These are phyloP conservation scores for Gracilaria gracilis DNA, from an alignment of 23 red algal species.

Conservation along the genomic window DNA sequence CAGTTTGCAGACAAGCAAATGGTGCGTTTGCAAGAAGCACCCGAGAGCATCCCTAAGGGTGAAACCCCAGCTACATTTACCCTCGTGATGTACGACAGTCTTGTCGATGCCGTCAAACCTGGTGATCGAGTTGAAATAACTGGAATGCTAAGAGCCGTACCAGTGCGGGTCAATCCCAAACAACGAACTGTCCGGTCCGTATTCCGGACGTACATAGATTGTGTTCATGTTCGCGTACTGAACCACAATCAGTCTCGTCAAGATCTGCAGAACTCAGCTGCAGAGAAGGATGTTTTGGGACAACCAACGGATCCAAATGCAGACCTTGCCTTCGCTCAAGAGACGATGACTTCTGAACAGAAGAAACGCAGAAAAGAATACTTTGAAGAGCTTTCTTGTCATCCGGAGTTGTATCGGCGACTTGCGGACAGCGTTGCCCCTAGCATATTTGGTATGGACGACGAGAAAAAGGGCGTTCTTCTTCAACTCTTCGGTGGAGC, in stretches of 20 bases:
- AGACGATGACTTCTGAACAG: conserved; percentile 50
- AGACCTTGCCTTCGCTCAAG: conserved; percentile 31
- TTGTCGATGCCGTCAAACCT: conserved; percentile 94
- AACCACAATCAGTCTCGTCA: conserved; percentile 64
- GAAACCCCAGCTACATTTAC: conserved; percentile 97
- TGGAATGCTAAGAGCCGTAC: conserved; percentile 81
- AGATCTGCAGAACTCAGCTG: not conserved
- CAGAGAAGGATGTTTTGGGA: conserved; percentile 52
- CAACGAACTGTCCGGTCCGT: conserved; percentile 85
- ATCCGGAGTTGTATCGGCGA: conserved; percentile 77
- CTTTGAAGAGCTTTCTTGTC: conserved; percentile 70
- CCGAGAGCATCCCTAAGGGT: conserved; percentile 92
- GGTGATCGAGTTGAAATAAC: conserved; percentile 98
- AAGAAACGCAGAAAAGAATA: conserved; percentile 52
- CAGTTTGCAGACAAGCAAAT: conserved; percentile 95
- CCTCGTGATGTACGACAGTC: conserved; percentile 87
- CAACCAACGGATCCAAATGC: conserved; percentile 34
- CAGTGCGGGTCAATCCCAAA: conserved; percentile 87
- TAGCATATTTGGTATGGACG: conserved; percentile 93
- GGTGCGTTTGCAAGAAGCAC: conserved; percentile 95
- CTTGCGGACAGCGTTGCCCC: conserved; percentile 89
- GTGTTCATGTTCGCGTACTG: conserved; percentile 82
- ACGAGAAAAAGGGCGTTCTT: conserved; percentile 97
- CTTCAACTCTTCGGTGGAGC: conserved; percentile 97
- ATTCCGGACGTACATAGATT: conserved; percentile 96